Evolutionary conservation across 2,329 filamentous ascomycete species (phyloP).

Genomic region (Aureobasidium melanogenum): DNA sequence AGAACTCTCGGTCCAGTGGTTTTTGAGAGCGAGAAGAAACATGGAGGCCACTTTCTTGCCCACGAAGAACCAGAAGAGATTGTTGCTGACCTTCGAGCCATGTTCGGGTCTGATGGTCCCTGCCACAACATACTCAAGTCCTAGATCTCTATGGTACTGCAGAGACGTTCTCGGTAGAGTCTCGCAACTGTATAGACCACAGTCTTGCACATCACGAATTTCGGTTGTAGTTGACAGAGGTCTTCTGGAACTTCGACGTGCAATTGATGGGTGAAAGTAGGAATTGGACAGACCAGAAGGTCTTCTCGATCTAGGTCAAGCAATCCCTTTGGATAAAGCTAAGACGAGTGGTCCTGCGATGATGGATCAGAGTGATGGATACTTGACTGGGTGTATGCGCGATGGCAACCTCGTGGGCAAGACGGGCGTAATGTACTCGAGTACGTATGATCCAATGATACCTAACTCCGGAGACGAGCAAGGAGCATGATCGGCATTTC

Average conservation of each 20-base stretch:
- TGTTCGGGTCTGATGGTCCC: slow-evolving; percentile 43
- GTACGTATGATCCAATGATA: background rate
- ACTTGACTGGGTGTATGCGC: background rate
- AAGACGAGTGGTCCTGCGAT: background rate
- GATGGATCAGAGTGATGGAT: background rate
- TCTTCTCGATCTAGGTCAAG: slow-evolving; percentile 26
- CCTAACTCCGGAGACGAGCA: background rate
- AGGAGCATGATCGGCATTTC: background rate
- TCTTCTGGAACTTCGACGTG: slow-evolving; percentile 31
- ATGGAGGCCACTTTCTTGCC: slow-evolving; percentile 52
- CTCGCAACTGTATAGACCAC: slow-evolving; percentile 22
- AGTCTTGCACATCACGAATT: slow-evolving; percentile 31
- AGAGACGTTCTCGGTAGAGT: slow-evolving; percentile 22
- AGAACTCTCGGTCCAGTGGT: slow-evolving; percentile 52
- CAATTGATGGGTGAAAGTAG: slow-evolving; percentile 20
- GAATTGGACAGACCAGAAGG: slow-evolving; percentile 25
- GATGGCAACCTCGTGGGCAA: background rate
- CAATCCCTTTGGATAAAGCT: slow-evolving; percentile 16
- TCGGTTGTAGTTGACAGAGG: slow-evolving; percentile 28
- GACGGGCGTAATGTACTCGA: background rate
- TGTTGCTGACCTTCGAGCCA: slow-evolving; percentile 42
- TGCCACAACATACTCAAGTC: slow-evolving; percentile 16
- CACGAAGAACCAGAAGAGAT: slow-evolving; percentile 46
- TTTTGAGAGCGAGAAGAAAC: slow-evolving; percentile 40
- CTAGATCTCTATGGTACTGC: background rate